Percentiles rank a stretch among this genome's conserved stretches.
These are phyloP conservation scores for Clathrus columnatus DNA, from an alignment of 768 basidiomycete genomes.

Conservation along the genomic window DNA sequence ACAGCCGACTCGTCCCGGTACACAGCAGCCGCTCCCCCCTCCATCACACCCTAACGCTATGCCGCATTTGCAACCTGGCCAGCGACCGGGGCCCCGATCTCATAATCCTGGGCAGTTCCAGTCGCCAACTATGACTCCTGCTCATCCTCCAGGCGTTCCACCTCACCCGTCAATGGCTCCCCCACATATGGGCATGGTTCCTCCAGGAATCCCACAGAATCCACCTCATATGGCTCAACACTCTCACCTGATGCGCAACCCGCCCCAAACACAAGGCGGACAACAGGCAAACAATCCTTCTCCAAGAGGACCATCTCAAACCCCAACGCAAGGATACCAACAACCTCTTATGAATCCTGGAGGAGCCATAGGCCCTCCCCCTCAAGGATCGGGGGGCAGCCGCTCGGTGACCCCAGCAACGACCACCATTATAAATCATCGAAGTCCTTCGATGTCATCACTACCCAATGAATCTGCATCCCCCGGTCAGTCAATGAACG, in stretches of 20 bases:
- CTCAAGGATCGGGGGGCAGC: slow-evolving; percentile 45
- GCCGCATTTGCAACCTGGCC: slow-evolving; percentile 18
- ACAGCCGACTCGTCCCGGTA: slow-evolving; percentile 6
- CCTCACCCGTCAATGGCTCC: slow-evolving; percentile 19
- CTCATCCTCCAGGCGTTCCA: slow-evolving; percentile 39
- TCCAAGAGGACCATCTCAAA: slow-evolving; percentile 27
- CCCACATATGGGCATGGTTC: slow-evolving; percentile 41
- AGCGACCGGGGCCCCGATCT: slow-evolving; percentile 33
- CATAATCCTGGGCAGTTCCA: slow-evolving; percentile 44
- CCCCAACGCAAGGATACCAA: slow-evolving; percentile 35
- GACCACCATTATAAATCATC: slow-evolving; percentile 39
- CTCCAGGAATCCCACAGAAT: slow-evolving; percentile 17
- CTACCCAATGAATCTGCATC: slow-evolving; percentile 35
- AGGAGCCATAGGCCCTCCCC: not conserved
- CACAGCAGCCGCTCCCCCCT: slow-evolving; percentile 12
- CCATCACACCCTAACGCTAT: slow-evolving; percentile 12
- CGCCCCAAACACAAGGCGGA: not conserved
- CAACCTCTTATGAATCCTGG: slow-evolving; percentile 20
- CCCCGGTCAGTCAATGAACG: not conserved
- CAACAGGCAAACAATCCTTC: slow-evolving; percentile 11
- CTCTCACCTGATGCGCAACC: slow-evolving; percentile 28
- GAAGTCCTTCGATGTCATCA: slow-evolving; percentile 53
- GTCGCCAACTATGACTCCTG: slow-evolving; percentile 46
- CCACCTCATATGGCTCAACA: slow-evolving; percentile 46
- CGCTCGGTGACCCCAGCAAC: slow-evolving; percentile 45